Base-by-base conservation (phyloP, 148 eudicot species). In the Silene uniflora region DNA sequence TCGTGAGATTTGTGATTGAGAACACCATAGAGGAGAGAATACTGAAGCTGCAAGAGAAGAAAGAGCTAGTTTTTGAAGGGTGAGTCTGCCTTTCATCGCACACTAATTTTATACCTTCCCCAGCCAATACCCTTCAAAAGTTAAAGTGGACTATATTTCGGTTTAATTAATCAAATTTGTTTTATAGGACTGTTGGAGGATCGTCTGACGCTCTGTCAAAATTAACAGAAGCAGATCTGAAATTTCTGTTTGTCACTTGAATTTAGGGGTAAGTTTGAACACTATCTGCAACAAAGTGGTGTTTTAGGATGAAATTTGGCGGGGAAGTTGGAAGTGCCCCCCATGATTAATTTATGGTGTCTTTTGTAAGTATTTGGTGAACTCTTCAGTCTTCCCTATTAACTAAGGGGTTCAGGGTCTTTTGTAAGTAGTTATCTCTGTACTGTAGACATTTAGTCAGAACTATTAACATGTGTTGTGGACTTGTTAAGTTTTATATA, bases 41-140 rank as follows among this genome's bases (percentile, higher is more conserved):
- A 61, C 83, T 94, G 79, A 87, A 89, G 84, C 82, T 94, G 84
- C 98, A 94, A 79, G 97, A 91, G 84, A 92, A 90, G 86, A 94
- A 94, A 87, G 97, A 90, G 77, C 82, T 90, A 16, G 92, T 95
- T 7, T 95, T 92, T 82, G 96, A 95, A 84, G 98, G 98, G 98
- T 95, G 76, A 83, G 89, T 81, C 7, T 4, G 52, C 16, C 0
- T 39, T 59, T 23, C 56, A 29, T 3, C 18, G 54, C 3, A 46
- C 35, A 16, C 16, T 35, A 22, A 23, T 54, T 13, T 11, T 9
- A 24, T 46, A 13, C 25, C 8, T 0, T 6, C 52, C 72, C 56
- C 56, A 52, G 17, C 56, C 56, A 12, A 13, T 32, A 19, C 56
- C 73, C 35, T 59, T 19, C 35, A 10, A 13, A 27, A 49, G 0